Base-by-base conservation (phyloP, 2,329 filamentous ascomycete species). In the Xylaria sp. region DNA sequence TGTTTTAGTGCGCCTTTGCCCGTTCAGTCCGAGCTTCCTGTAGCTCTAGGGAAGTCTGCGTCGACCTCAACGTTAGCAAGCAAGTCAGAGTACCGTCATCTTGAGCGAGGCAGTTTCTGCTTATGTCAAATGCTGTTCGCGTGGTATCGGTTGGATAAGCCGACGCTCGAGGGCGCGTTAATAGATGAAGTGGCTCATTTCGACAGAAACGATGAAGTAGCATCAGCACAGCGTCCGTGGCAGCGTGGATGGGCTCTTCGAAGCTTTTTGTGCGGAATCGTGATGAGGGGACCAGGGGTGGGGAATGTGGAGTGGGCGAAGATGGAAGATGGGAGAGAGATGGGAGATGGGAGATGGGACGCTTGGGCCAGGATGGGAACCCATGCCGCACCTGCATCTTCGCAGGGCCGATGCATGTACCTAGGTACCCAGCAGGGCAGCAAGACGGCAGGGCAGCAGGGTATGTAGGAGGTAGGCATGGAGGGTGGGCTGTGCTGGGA, bases 221-320 rank as follows among this genome's bases (percentile, higher is more conserved):
- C 29, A 34, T 34, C 29, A 34, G 29, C 29, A 34, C 29, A 34
- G 29, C 29, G 16, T 34, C 29, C 29, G 16, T 34, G 29, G 5
- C 29, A 37, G n/a, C n/a, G n/a, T n/a, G n/a, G n/a, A n/a, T n/a
- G n/a, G n/a, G n/a, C n/a, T n/a, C 24, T 24, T 41, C 2, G 37
- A 17, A 22, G 24, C 24, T 44, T n/a, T 18, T 8, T 24, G 43
- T 20, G 45, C 20, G 38, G 38, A 29, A 17, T 34, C 24, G 22
- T 17, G 39, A 38, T 53, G 43, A 44, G 38, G 44, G 54, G 41
- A 37, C 39, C 29, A 29, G 29, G 50, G 41, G 40, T 22, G 19
- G 40, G 13, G 19, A n/a, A n/a, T 42, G 19, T 13, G 29, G 29
- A 34, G 4, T 34, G 29, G 11, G 29, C 29, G 29, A 34, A 34